phyloP scores from a whole-genome alignment of 1,139 yeast species.

The Zygotorulaspora mrakii region DNA sequence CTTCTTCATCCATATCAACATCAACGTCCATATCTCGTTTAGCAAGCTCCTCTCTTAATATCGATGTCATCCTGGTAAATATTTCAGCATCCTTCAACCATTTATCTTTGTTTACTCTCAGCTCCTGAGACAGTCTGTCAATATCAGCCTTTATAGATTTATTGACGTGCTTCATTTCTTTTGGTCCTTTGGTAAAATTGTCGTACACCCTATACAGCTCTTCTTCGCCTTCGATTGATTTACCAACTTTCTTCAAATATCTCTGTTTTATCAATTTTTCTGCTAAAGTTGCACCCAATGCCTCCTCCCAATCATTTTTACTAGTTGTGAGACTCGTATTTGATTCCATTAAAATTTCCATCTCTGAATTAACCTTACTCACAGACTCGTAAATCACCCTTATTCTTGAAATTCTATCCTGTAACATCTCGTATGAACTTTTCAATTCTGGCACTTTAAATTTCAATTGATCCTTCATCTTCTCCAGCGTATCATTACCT shows the following conservation, averaged over 20 bases:
- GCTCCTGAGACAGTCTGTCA: conserved; percentile 23
- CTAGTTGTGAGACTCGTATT: conserved; percentile 26
- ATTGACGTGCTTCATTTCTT: conserved; percentile 28
- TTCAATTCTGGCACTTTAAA: conserved; percentile 18
- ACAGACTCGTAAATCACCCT: conserved; percentile 28
- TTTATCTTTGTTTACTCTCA: conserved; percentile 26
- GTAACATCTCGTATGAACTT: conserved; percentile 15
- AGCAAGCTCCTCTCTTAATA: conserved; percentile 27
- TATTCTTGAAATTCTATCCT: conserved; percentile 23
- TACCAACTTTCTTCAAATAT: conserved; percentile 24
- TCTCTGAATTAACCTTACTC: conserved; percentile 25
- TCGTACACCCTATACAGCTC: conserved; percentile 25
- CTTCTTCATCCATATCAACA: conserved; percentile 13
- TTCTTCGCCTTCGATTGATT: conserved; percentile 15
- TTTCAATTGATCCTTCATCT: conserved; percentile 15
- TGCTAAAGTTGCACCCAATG: conserved; percentile 26
- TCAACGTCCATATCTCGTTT: conserved; percentile 21
- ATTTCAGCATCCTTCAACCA: conserved; percentile 35
- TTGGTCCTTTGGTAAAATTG: conserved; percentile 30
- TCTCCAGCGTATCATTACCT: conserved; percentile 15
- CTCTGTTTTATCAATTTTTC: conserved; percentile 23
- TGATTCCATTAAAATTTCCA: conserved; percentile 25
- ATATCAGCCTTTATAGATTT: conserved; percentile 29
- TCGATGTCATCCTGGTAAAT: conserved; percentile 27
- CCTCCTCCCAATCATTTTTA: conserved; percentile 30